These are phyloP conservation scores for Metarhizium anisopliae DNA, from an alignment of 2,329 filamentous ascomycete genomes.

Conservation along the genomic window DNA sequence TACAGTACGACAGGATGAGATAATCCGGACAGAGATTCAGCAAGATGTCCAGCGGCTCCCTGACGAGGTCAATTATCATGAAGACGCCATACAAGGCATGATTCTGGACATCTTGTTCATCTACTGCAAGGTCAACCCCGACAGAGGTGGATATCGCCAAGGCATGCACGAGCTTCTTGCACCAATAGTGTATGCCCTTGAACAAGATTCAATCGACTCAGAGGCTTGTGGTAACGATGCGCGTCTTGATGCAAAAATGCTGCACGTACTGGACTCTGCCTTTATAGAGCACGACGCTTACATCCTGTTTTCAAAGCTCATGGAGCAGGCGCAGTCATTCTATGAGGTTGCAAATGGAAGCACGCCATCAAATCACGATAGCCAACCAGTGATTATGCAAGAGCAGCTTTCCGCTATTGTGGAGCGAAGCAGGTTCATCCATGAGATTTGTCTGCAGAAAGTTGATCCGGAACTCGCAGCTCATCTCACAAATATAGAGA, in stretches of 20 bases:
- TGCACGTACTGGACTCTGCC: slow-evolving; percentile 57
- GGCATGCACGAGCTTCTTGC: slow-evolving; percentile 97
- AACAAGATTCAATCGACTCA: slow-evolving; percentile 66
- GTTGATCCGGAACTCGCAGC: slow-evolving; percentile 75
- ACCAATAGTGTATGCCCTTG: slow-evolving; percentile 76
- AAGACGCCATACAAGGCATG: slow-evolving; percentile 66
- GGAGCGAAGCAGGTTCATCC: slow-evolving; percentile 75
- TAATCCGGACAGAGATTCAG: slow-evolving; percentile 75
- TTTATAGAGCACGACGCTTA: slow-evolving; percentile 90
- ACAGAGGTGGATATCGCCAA: slow-evolving; percentile 84
- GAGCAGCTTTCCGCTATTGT: slow-evolving; percentile 56
- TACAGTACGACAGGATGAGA: slow-evolving; percentile 75
- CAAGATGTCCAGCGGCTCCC: slow-evolving; percentile 94
- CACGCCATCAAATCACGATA: slow-evolving; percentile 8
- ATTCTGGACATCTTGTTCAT: slow-evolving; percentile 88
- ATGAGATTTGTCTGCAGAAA: slow-evolving; percentile 68
- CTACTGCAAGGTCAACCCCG: slow-evolving; percentile 86
- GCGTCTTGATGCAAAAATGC: slow-evolving; percentile 42
- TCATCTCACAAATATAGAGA: slow-evolving; percentile 74
- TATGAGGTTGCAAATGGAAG: slow-evolving; percentile 55
- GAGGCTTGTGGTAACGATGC: slow-evolving; percentile 22
- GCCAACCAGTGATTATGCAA: slow-evolving; percentile 13
- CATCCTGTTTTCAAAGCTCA: slow-evolving; percentile 73
- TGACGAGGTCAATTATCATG: slow-evolving; percentile 83
- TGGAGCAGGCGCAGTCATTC: slow-evolving; percentile 79